A percentile compares a stretch with the other conserved stretches of the same genome.
These are phyloP conservation scores for Pseudogymnoascus sp. DNA, from an alignment of 2,329 filamentous ascomycete species.

Conservation along the genomic window DNA sequence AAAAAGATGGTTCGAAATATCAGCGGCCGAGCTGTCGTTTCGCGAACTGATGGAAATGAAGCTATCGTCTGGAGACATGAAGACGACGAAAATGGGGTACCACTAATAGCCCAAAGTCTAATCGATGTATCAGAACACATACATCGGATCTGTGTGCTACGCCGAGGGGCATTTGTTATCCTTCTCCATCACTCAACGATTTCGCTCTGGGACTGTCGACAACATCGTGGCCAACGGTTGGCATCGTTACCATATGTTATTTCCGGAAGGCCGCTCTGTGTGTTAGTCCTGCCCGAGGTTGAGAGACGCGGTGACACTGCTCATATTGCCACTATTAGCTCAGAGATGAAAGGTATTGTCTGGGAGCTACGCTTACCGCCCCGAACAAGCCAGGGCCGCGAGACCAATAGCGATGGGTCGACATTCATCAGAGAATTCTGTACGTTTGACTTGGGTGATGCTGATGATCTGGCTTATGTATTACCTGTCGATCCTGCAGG, in stretches of 20 bases:
- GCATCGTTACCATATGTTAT: constrained; percentile 53
- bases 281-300: constrained; percentile 66
- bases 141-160: constrained; percentile 70
- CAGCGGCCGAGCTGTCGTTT: constrained; percentile 72
- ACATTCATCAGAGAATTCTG: constrained; percentile 57
- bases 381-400: constrained; percentile 30
- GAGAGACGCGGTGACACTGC: constrained; percentile 46
- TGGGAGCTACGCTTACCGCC: constrained; percentile 68
- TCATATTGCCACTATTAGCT: constrained; percentile 78
- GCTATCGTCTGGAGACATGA: constrained; percentile 77
- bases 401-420: constrained; percentile 32
- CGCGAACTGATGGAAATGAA: constrained; percentile 71
- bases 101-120: constrained; percentile 59
- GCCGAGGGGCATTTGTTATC: constrained; percentile 73
- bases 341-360: constrained; percentile 69
- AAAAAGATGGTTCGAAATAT: constrained; percentile 84
- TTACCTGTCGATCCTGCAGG: constrained; percentile 84
- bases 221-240: constrained; percentile 52
- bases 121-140: constrained; percentile 66
- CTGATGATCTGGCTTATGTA: constrained; percentile 57
- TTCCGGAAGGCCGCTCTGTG: constrained; percentile 68
- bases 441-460: constrained; percentile 59
- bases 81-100: constrained; percentile 43
- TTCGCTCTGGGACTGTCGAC: constrained; percentile 73
- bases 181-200: constrained; percentile 68